phyloP scores from a whole-genome alignment of 1,284 basidiomycete genomes.

The Malassezia japonica region DNA sequence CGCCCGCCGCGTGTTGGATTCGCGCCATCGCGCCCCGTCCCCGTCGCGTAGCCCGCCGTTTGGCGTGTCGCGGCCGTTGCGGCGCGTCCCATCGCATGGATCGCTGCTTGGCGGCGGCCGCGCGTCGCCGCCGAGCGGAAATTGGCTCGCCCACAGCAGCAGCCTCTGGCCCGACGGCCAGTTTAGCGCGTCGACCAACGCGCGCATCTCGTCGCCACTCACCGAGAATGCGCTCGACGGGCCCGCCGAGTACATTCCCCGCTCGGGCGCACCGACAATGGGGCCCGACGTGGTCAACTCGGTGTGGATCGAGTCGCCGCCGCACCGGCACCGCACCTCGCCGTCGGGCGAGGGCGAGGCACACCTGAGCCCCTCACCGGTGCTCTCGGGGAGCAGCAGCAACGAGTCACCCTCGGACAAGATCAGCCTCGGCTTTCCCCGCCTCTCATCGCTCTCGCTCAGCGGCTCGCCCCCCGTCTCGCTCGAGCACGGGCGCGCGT shows the following conservation, averaged over 20 bases:
- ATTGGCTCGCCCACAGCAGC: conserved; percentile 1
- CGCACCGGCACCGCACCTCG: not conserved
- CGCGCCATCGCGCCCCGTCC: not conserved
- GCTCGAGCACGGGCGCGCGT: not conserved
- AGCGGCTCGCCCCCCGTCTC: not conserved
- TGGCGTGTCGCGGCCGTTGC: not conserved
- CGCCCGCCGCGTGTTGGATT: not conserved
- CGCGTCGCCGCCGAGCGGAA: not conserved
- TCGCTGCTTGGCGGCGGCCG: not conserved
- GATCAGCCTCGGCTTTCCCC: conserved; percentile 10
- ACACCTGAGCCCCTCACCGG: not conserved
- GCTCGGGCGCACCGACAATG: not conserved
- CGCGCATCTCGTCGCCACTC: conserved; percentile 11
- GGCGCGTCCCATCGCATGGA: not conserved
- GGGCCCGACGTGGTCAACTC: conserved; percentile 8
- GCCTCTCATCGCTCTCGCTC: conserved; percentile 8
- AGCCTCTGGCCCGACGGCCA: conserved; percentile 11
- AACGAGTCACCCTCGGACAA: not conserved
- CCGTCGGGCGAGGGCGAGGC: not conserved
- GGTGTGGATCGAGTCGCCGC: conserved; percentile 8
- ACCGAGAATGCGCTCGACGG: not conserved
- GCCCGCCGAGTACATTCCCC: not conserved
- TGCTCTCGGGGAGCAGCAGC: not conserved
- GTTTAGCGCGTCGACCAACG: conserved; percentile 12
- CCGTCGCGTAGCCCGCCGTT: not conserved